Conservation (phyloP, 163 green algal genomes). For the Coccomyxa subellipsoidea region DNA sequence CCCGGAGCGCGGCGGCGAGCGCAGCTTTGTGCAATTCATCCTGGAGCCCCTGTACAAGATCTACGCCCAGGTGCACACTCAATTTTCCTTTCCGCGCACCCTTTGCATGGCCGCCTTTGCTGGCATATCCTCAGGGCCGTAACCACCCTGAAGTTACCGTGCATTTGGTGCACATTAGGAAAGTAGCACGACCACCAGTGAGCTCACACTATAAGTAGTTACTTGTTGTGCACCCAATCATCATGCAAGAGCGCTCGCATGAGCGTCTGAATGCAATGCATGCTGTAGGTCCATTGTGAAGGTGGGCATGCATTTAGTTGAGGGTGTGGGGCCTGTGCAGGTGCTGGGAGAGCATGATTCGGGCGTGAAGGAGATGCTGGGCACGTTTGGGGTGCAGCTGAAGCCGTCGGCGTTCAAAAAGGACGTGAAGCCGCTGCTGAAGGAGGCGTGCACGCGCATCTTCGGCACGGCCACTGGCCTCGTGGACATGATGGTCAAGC, state of each 20-base stretch:
- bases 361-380: constrained; percentile 56
- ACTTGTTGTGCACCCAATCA: too few species aligned
- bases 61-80: constrained; percentile 51
- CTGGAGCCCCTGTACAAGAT: constrained; percentile 99
- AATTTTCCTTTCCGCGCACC: background rate
- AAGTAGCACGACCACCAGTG: too few species aligned
- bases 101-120: background rate
- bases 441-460: constrained; percentile 67
- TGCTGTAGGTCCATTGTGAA: background rate
- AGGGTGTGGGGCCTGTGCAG: constrained; percentile 12
- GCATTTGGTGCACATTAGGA: too few species aligned
- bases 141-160: too few species aligned
- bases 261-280: background rate
- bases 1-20: constrained; percentile 40
- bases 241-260: too few species aligned
- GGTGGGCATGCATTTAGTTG: background rate
- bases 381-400: constrained; percentile 85
- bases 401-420: constrained; percentile 68
- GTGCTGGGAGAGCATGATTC: constrained; percentile 49
- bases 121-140: background rate
- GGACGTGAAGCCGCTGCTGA: constrained; percentile 93
- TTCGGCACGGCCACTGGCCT: constrained; percentile 77
- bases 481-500: constrained; percentile 83
- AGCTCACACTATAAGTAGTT: too few species aligned
- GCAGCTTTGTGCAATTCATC: constrained; percentile 94